Conservation (phyloP, 202 grass and related monocot genomes). For the Zizania palustris region DNA sequence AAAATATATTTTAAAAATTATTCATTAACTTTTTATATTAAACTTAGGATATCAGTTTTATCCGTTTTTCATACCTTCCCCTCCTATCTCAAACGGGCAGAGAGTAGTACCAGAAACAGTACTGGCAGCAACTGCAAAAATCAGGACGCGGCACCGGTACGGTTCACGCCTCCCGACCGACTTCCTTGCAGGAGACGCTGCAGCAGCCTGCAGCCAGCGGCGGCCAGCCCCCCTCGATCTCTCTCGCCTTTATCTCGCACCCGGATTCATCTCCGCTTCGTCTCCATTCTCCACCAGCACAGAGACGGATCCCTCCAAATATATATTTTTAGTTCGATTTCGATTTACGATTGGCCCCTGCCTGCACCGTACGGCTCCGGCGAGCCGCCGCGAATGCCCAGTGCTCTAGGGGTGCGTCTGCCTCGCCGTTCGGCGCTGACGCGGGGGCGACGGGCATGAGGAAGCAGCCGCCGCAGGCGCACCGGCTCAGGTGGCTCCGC, state of each 20-base stretch:
- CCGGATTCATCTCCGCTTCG: neutral
- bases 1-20: too few relatives aligned
- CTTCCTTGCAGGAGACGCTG: neutral
- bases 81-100: too few relatives aligned
- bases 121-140: neutral
- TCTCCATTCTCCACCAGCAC: neutral
- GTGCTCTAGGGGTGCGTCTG: slow-evolving; percentile 55
- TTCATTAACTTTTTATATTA: too few relatives aligned
- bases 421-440: slow-evolving; percentile 2
- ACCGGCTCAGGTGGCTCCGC: slow-evolving; percentile 55
- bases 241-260: neutral
- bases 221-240: neutral
- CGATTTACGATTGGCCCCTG: neutral
- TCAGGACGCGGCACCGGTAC: neutral
- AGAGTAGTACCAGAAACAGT: neutral
- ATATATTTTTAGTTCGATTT: neutral
- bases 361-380: slow-evolving; percentile 28
- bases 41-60: too few relatives aligned
- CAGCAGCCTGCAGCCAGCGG: neutral
- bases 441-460: slow-evolving; percentile 52
- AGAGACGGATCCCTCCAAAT: neutral
- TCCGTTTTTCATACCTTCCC: too few relatives aligned
- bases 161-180: neutral
- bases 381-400: slow-evolving; percentile 54
- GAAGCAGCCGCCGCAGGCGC: slow-evolving; percentile 54